Base-by-base conservation (phyloP, 2,329 filamentous ascomycete genomes). In the Penicillium italicum region DNA sequence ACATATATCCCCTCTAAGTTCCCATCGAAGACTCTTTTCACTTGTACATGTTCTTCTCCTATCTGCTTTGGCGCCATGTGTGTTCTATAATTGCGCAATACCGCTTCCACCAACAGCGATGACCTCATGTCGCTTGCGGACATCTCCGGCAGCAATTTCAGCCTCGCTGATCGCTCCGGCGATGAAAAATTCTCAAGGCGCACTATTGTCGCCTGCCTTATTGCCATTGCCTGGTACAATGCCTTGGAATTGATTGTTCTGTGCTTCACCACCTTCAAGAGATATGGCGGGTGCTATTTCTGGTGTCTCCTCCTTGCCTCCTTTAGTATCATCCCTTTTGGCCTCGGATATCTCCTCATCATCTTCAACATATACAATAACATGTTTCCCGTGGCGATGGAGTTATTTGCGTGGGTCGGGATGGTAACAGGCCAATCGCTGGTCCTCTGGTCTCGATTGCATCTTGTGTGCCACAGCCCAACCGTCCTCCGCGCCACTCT, bases 401-500 rank as follows among this genome's bases (percentile, higher is more conserved):
- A 78, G 42, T 71, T 72, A 11, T 54, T 77, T 42, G 76, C 76
- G 44, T 79, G 77, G 77, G 72, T 72, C 36, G 65, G 67, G 37
- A 78, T 79, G 75, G 74, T 78, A n/a, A 77, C 75, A 0, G 77
- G 77, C 11, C 77, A 80, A 62, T 75, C 75, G 2, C 62, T 80
- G 16, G 78, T 80, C 18, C 72, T 80, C 16, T 80, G 77, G 68
- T 80, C 77, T 7, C 72, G 78, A 20, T 68, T 80, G 2, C 77
- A 79, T 62, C 71, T 80, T 10, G 69, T 80, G 41, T 64, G 77
- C 10, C 68, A 69, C 18, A 73, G 72, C 28, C 64, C 59, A 8
- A 64, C 55, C 18, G 60, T 74, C 9, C 67, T 80, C 9, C 66
- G 64, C 24, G 67, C 60, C 11, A 72, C 77, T 9, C 68, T 78